These are phyloP conservation scores for Solanum megistacrolobum DNA, from an alignment of 257 asterid species.

Conservation along the genomic window DNA sequence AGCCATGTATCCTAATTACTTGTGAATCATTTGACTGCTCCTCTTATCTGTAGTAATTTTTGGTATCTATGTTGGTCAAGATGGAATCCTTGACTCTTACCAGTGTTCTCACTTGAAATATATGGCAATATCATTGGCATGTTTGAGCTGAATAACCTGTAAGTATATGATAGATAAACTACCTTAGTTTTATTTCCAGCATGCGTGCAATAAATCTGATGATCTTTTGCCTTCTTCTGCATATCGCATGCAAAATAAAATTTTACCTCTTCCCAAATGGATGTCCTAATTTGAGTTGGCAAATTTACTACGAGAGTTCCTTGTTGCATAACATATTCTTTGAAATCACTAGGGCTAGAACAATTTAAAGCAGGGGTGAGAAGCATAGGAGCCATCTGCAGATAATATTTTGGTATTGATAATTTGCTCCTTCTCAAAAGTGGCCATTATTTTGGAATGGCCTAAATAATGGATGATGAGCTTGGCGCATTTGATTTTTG, in stretches of 20 bases:
- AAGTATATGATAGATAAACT: slow-evolving; percentile 22
- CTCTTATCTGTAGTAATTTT: neutral
- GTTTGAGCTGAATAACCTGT: slow-evolving; percentile 99
- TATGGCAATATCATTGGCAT: slow-evolving; percentile 91
- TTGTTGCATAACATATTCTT: neutral
- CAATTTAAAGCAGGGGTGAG: neutral
- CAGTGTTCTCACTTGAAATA: slow-evolving; percentile 83
- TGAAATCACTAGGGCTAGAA: neutral
- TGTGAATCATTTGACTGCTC: slow-evolving; percentile 7
- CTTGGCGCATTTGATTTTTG: neutral
- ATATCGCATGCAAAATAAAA: neutral
- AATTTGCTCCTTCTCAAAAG: neutral
- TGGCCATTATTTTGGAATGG: neutral
- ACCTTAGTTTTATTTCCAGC: neutral
- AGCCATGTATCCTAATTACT: slow-evolving; percentile 68
- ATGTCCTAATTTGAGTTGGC: neutral
- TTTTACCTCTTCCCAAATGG: neutral
- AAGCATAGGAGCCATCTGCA: neutral
- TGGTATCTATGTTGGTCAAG: neutral
- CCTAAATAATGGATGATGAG: neutral
- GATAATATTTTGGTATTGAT: neutral
- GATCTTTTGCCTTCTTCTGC: neutral
- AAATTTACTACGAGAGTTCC: neutral
- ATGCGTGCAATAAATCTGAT: neutral
- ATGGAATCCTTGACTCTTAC: slow-evolving; percentile 44